phyloP scores from a whole-genome alignment of 192 early-diverging fungal genomes.

The Radiomyces spectabilis region DNA sequence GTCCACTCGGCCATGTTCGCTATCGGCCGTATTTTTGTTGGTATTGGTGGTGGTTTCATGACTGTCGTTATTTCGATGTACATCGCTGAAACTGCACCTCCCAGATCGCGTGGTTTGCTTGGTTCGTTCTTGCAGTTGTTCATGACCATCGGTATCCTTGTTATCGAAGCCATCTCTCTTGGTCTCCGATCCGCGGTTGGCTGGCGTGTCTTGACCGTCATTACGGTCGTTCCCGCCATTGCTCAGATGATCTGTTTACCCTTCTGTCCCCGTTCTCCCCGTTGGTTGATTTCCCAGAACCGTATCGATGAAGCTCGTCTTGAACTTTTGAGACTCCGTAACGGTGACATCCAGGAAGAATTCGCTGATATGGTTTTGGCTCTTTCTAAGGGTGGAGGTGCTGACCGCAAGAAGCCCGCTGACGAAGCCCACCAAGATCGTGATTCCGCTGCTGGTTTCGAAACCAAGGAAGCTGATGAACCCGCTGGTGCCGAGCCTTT shows the following conservation, averaged over 20 bases:
- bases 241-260: conserved; percentile 53
- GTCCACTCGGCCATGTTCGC: conserved; percentile 22
- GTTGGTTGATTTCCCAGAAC: conserved; percentile 53
- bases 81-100: conserved; percentile 48
- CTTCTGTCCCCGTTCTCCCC: conserved; percentile 60
- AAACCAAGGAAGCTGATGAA: conserved; percentile 2
- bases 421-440: background rate
- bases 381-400: conserved; percentile 7
- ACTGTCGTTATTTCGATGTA: conserved; percentile 49
- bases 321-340: conserved; percentile 50
- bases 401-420: no score
- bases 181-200: conserved; percentile 27
- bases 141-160: conserved; percentile 51
- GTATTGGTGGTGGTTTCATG: conserved; percentile 49
- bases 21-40: conserved; percentile 42
- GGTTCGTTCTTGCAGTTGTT: conserved; percentile 48
- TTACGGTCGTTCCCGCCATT: conserved; percentile 38
- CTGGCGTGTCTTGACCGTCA: conserved; percentile 43
- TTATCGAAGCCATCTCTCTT: conserved; percentile 36
- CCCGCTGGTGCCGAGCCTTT: background rate
- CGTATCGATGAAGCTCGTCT: conserved; percentile 52
- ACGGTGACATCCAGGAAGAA: conserved; percentile 52
- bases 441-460: background rate
- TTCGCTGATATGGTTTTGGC: conserved; percentile 39
- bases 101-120: conserved; percentile 34